These are phyloP conservation scores for Sporodiniella umbellata DNA, from an alignment of 371 early-diverging fungal genomes.

Conservation along the genomic window DNA sequence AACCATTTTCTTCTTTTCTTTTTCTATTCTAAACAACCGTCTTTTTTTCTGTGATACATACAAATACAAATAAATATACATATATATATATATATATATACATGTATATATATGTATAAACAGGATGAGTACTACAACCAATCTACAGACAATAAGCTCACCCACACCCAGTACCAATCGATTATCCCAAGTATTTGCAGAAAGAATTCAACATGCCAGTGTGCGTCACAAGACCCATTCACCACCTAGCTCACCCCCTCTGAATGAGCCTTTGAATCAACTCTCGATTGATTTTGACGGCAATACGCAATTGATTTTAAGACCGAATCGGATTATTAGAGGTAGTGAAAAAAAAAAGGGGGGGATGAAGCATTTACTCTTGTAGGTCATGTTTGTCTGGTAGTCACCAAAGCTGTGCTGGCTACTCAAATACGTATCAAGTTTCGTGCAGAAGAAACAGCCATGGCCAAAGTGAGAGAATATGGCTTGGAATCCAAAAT, in stretches of 20 bases:
- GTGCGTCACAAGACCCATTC: constrained; percentile 8
- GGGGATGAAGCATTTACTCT: no score
- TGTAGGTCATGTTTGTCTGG: constrained; percentile 21
- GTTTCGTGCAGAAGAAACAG: constrained; percentile 36
- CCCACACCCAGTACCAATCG: not conserved
- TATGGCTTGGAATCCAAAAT: constrained; percentile 19
- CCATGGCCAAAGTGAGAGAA: constrained; percentile 30
- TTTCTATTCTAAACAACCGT: no score
- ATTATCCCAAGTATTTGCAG: not conserved
- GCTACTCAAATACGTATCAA: constrained; percentile 29
- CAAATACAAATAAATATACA: no score
- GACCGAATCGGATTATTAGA: constrained; percentile 33
- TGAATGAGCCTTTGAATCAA: constrained; percentile 1
- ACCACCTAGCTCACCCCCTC: constrained; percentile 6
- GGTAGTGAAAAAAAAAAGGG: constrained; percentile 19
- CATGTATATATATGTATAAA: not conserved
- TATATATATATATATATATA: no score
- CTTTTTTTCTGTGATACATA: no score
- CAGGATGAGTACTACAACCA: constrained; percentile 1
- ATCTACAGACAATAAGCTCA: not conserved
- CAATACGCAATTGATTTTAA: constrained; percentile 22
- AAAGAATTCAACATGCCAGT: not conserved
- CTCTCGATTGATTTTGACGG: constrained; percentile 28
- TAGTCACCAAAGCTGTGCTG: constrained; percentile 15
- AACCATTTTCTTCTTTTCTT: not conserved